phyloP scores from a whole-genome alignment of 176 grass and related monocot species.

The Oropetium thomaeum region DNA sequence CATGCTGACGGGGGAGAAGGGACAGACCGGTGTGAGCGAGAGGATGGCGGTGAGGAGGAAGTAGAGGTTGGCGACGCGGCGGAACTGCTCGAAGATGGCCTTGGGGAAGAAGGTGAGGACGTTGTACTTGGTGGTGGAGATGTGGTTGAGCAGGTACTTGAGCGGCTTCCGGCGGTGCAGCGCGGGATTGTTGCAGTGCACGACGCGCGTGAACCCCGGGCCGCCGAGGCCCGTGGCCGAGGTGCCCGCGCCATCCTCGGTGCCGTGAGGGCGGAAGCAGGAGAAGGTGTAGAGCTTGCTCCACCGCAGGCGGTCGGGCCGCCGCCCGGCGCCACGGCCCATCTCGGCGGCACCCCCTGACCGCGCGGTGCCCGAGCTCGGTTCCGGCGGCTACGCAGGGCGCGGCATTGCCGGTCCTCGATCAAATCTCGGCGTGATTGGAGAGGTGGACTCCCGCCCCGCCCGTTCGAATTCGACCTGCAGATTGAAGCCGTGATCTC shows the following conservation, averaged over 20 bases:
- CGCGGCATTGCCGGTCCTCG: conserved; percentile 27
- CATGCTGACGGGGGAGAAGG: conserved; percentile 82
- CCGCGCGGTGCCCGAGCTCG: background rate
- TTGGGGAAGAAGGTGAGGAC: conserved; percentile 89
- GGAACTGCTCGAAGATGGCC: conserved; percentile 98
- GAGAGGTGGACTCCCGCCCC: background rate
- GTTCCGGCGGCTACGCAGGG: conserved; percentile 21
- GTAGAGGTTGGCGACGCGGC: conserved; percentile 89
- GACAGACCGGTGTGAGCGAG: conserved; percentile 84
- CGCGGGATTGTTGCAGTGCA: conserved; percentile 73
- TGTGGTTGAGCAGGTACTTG: conserved; percentile 83
- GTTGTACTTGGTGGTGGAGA: conserved; percentile 98
- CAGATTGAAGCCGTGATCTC: conserved; percentile 35
- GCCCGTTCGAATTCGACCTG: conserved; percentile 28
- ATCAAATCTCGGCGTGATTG: conserved; percentile 25
- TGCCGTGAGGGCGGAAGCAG: conserved; percentile 46
- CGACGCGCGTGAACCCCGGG: conserved; percentile 76
- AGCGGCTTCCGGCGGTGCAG: conserved; percentile 71
- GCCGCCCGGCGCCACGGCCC: conserved; percentile 55
- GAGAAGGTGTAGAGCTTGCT: conserved; percentile 93
- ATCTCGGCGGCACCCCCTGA: conserved; percentile 31
- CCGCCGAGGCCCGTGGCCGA: conserved; percentile 43
- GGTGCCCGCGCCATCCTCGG: conserved; percentile 9
- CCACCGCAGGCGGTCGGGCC: conserved; percentile 77
- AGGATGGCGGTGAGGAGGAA: conserved; percentile 91